Base-by-base conservation (phyloP, 2,329 filamentous ascomycete genomes). In the Tolypocladium guangdongense region DNA sequence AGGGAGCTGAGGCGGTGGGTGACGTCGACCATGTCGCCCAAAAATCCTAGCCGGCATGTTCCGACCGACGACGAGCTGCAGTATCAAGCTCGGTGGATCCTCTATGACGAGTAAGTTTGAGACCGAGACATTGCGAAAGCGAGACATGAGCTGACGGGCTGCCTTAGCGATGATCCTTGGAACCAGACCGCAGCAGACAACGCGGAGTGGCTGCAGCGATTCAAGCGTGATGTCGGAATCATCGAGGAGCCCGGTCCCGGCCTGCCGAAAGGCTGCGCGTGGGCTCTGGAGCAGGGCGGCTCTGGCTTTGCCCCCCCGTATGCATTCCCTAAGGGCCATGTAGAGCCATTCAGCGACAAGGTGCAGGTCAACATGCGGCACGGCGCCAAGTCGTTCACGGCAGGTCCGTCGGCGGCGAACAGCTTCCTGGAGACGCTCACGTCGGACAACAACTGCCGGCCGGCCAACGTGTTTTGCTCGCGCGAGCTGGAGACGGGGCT, bases 101-200 rank as follows among this genome's bases (percentile, higher is more conserved):
- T 83, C 0, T 84, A 82, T 54, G 80, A 84, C 53, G 80, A 82
- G 74, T 82, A 66, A 67, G 78, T 71, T 33, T 14, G 27, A n/a
- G n/a, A 16, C 4, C 16, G 5, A 20, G 20, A 24, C 14, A 12
- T 24, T 5, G 10, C 7, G 22, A 43, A 16, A 14, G 7, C 7
- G 41, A 18, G 12, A 27, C 14, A 10, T 43, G 14, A 27, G 41
- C 41, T 43, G 22, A 43, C 20, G 16, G 35, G 35, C 22, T 16
- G 10, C 14, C 18, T 1, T 46, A 81, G 78, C 54, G 81, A 84
- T 54, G 81, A 84, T 59, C 78, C 79, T 2, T 83, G 80, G 78
- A 84, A 84, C 62, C 77, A 82, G 59, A 84, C 81, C 0, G 78
- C 79, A 1, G 81, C 81, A 33, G 82, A 84, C 60, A 84, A 84